Base-by-base conservation (phyloP, 2,329 filamentous ascomycete species). In the Orbilia oligospora region DNA sequence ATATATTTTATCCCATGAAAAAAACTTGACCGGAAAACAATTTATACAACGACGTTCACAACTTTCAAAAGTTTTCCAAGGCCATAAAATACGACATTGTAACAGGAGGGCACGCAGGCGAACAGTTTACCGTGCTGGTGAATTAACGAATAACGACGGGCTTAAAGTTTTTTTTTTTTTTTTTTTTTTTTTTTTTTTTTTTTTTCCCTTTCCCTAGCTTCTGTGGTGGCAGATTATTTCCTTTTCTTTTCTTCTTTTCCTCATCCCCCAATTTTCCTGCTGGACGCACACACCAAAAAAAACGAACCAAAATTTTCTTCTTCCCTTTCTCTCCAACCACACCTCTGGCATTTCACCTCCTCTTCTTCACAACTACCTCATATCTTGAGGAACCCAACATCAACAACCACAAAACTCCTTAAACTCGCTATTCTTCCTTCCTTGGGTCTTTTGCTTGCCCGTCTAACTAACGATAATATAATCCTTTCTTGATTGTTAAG, bases 251-350 rank as follows among this genome's bases (percentile, higher is more conserved):
- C 66, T 80, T 69, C 41, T 80, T 73, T 71, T 75, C 76, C 64
- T 71, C 67, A 71, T 71, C 64, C 70, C 69, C 67, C 69, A 67
- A 70, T 76, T 79, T 75, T 79, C 53, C 65, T 65, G 53, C 51
- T 64, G 64, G 49, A 81, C 73, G 66, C 72, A 72, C 79, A 72
- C 71, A 77, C 79, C 79, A 76, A 79, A 71, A 81, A 80, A 79
- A 71, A 79, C 18, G 20, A 77, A 67, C 68, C 69, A 71, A 79
- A 71, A 72, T 76, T 80, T 81, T 80, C 61, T 68, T 71, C 70
- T 79, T 78, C 58, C 71, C 65, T 70, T 70, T 71, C 66, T 69
- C 73, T 80, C 72, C 72, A 76, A 76, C 72, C 72, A 76, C 72
- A 73, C 58, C 66, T 80, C 66, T 71, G 70, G 68, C 73, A 66